phyloP scores from a whole-genome alignment of 495 filamentous ascomycete genomes.

The Aspergillus nanangensis region DNA sequence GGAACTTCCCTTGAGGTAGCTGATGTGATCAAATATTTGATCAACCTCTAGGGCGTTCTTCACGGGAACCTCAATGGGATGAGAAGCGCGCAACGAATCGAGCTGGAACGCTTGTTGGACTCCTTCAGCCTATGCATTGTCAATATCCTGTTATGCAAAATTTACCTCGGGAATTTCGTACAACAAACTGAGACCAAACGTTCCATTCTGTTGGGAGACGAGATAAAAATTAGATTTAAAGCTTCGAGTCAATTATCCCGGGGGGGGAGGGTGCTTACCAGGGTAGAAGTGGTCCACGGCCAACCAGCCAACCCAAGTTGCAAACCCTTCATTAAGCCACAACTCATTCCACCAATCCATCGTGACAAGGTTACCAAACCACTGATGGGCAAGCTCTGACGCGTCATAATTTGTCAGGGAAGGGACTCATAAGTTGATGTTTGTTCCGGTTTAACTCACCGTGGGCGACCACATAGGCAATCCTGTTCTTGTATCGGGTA shows the following conservation, averaged over 20 bases:
- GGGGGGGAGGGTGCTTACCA: conserved; percentile 31
- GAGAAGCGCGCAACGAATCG: conserved; percentile 83
- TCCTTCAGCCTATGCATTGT: conserved; percentile 65
- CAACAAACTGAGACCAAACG: conserved; percentile 91
- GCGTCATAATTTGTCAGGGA: conserved; percentile 4
- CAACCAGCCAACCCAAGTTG: conserved; percentile 96
- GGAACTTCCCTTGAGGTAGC: conserved; percentile 92
- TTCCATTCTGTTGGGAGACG: conserved; percentile 63
- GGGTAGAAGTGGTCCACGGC: conserved; percentile 89
- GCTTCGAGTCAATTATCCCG: no score
- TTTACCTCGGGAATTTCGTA: conserved; percentile 57
- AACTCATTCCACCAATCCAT: conserved; percentile 89
- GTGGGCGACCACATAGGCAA: conserved; percentile 92
- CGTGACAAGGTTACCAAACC: conserved; percentile 93
- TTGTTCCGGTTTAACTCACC: conserved; percentile 21
- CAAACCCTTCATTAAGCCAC: conserved; percentile 97
- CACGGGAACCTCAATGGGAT: conserved; percentile 93
- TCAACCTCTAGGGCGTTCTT: conserved; percentile 87
- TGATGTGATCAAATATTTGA: conserved; percentile 94
- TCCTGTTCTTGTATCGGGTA: conserved; percentile 78
- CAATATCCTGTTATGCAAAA: conserved; percentile 19
- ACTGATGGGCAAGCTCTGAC: conserved; percentile 88
- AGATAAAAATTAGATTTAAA: no score
- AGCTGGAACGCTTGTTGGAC: conserved; percentile 86
- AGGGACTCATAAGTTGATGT: not conserved